Conservation (phyloP, 2,329 filamentous ascomycete species). For the Monosporascus sp. region DNA sequence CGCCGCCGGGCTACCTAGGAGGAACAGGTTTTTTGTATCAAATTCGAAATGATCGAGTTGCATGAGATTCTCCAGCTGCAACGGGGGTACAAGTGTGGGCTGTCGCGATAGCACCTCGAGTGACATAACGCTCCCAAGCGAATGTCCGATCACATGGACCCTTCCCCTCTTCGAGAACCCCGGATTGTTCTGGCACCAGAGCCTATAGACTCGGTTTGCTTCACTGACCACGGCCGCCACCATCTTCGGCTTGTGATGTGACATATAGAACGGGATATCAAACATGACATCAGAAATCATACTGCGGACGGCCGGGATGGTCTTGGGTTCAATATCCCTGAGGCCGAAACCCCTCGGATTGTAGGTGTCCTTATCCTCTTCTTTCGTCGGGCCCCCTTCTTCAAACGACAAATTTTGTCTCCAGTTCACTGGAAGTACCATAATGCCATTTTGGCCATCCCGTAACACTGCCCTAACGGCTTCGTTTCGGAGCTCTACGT, state of each 20-base stretch:
- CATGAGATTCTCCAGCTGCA: conserved; percentile 36
- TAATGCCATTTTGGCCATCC: conserved; percentile 77
- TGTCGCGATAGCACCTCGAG: conserved; percentile 87
- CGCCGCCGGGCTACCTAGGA: conserved; percentile 82
- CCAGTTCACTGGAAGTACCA: conserved; percentile 95
- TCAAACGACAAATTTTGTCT: conserved; percentile 83
- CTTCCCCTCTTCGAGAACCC: conserved; percentile 75
- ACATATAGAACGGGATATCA: conserved; percentile 96
- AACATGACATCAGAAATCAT: conserved; percentile 98
- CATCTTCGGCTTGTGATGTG: conserved; percentile 94
- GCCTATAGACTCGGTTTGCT: conserved; percentile 88
- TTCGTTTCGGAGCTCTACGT: conserved; percentile 72
- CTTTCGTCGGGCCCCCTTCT: conserved; percentile 60
- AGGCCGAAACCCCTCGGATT: conserved; percentile 57
- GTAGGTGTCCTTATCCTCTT: conserved; percentile 47
- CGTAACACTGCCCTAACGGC: conserved; percentile 71
- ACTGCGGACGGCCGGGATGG: conserved; percentile 85
- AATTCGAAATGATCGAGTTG: conserved; percentile 73
- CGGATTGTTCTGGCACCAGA: conserved; percentile 93
- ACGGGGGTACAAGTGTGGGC: conserved; percentile 61
- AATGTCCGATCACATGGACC: conserved; percentile 90
- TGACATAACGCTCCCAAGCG: conserved; percentile 89
- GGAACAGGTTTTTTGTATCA: conserved; percentile 82
- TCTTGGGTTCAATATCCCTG: conserved; percentile 86
- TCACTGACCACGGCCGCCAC: conserved; percentile 81